phyloP scores from a whole-genome alignment of 2,329 filamentous ascomycete species.

The Mollisiaceae sp. region DNA sequence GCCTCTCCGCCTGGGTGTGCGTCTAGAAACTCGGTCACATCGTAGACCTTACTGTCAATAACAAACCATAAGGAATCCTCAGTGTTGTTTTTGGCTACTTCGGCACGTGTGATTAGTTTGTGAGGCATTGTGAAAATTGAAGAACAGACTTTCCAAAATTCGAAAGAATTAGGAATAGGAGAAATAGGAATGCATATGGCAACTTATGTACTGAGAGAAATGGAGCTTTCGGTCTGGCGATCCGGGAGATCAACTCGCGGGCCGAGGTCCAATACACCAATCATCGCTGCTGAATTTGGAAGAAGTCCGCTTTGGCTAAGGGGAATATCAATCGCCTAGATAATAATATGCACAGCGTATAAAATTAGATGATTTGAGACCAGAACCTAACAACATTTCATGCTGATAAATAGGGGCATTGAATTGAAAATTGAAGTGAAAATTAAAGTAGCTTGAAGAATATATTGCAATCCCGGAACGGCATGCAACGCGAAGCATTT shows the following conservation, averaged over 20 bases:
- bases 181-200: constrained; percentile 1
- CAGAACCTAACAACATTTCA: neutral
- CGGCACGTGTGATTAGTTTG: constrained; percentile 54
- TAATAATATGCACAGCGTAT: neutral
- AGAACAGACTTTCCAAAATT: neutral
- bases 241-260: neutral
- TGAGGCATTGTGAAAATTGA: constrained; percentile 35
- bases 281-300: constrained; percentile 4
- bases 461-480: too few species aligned
- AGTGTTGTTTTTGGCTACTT: constrained; percentile 77
- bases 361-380: neutral
- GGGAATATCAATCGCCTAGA: neutral
- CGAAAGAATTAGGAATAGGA: neutral
- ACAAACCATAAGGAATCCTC: constrained; percentile 77
- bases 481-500: too few species aligned
- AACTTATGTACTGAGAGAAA: neutral
- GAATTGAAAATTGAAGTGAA: too few species aligned
- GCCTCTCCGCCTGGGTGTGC: constrained; percentile 76
- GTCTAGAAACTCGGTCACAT: constrained; percentile 83
- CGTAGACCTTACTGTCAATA: constrained; percentile 86
- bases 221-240: constrained; percentile 6
- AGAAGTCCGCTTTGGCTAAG: neutral
- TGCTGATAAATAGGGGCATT: too few species aligned
- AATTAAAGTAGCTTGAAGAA: too few species aligned
- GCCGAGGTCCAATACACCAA: constrained; percentile 17